phyloP scores from a whole-genome alignment of 352 stramenopile genomes.

The Phytophthora pisi region DNA sequence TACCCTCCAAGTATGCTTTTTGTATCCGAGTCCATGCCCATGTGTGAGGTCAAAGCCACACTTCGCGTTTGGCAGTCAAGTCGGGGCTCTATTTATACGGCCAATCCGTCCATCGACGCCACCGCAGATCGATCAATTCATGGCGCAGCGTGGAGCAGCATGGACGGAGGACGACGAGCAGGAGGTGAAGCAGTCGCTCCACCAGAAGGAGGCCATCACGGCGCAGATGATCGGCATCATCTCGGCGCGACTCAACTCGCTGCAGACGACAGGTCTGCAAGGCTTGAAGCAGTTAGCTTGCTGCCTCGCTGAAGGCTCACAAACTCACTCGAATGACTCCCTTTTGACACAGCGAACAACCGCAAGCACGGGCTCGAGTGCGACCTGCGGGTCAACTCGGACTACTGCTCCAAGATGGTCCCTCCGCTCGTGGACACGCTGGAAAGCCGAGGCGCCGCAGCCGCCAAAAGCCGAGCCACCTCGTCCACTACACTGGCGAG shows the following conservation, averaged over 20 bases:
- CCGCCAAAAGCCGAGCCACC: constrained; percentile 45
- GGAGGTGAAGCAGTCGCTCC: constrained; percentile 61
- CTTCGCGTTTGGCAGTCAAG: background rate
- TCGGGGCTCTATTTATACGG: background rate
- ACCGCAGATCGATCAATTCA: constrained; percentile 1
- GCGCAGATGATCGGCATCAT: constrained; percentile 86
- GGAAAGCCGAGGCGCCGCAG: constrained; percentile 49
- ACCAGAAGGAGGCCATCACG: constrained; percentile 80
- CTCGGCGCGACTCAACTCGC: constrained; percentile 61
- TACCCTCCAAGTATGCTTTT: no score
- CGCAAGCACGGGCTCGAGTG: constrained; percentile 76
- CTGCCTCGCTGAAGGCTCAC: background rate
- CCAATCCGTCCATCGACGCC: background rate
- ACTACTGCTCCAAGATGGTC: constrained; percentile 79
- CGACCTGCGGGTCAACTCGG: constrained; percentile 71
- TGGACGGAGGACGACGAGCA: constrained; percentile 45
- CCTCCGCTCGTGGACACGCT: constrained; percentile 68
- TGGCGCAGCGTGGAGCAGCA: constrained; percentile 28
- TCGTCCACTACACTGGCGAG: constrained; percentile 53
- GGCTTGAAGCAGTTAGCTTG: background rate
- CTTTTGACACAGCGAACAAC: constrained; percentile 49
- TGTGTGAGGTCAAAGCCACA: background rate
- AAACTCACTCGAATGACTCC: background rate
- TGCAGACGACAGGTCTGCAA: constrained; percentile 60
- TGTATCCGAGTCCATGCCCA: no score